Evolutionary conservation across 106 monocot genomes (phyloP), one percentile per base, ranked within the genome.

Genomic region (Iris macrosiphon): DNA sequence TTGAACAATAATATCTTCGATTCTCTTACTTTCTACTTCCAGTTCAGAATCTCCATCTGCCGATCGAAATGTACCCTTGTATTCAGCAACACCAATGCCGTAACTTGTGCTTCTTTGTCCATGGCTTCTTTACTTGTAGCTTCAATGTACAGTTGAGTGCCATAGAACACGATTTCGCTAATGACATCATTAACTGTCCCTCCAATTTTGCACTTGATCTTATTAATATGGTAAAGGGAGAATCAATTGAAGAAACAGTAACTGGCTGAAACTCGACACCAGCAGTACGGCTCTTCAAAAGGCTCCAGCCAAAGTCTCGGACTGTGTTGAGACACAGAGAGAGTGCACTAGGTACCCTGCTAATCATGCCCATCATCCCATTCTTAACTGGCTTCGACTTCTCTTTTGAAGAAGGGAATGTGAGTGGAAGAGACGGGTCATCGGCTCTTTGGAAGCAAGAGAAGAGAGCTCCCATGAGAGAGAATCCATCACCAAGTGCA

Each of bases 141-240:
- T 31, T 65, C 50, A 12, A 89, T 31, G 60, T 83, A 89, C 10
- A 89, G 57, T 23, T 74, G 83, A 7, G 41, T 69, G 2, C 88
- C 83, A 45, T 83, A 83, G 34, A 83, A 89, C 14, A 89, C 48
- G 15, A 79, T 61, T 28, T 83, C 88, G 17, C 52, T 53, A 6
- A 89, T 73, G 0, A 83, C 78, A 55, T 89, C 88, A 58, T 83
- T 89, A 18, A 89, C 48, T 6, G 88, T 79, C 70, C 69, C 83
- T 51, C 76, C 72, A 16, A 76, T 24, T 38, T 71, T 76, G 11
- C 25, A 41, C 66, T 79, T 83, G 48, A 83, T 63, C 35, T 59
- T 41, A 28, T 59, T 46, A 16, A 79, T 63, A 31, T 79, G 69
- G 7, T 76, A 61, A 1, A 89, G 76, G 0, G 60, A 45, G 55